Evolutionary conservation across 192 early-diverging fungal genomes (phyloP).

Genomic region (Kickxella alabastrina): DNA sequence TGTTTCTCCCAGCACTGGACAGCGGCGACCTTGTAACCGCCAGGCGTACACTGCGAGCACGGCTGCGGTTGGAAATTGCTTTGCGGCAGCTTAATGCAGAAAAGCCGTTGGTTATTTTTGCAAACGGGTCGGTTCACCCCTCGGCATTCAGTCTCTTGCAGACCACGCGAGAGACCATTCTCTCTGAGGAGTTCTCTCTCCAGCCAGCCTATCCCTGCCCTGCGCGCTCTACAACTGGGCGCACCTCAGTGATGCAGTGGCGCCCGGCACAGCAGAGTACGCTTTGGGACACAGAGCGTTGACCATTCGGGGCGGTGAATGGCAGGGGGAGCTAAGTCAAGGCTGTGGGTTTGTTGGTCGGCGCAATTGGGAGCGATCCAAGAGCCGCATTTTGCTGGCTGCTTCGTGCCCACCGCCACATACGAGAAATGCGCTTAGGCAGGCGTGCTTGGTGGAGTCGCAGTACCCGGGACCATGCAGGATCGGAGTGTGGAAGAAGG

Average conservation of each 20-base stretch:
- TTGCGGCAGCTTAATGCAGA: slow-evolving; percentile 23
- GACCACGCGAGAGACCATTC: slow-evolving; percentile 19
- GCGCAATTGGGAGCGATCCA: slow-evolving; percentile 12
- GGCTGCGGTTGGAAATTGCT: slow-evolving; percentile 24
- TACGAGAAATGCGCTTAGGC: slow-evolving; percentile 35
- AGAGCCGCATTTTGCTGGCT: slow-evolving; percentile 30
- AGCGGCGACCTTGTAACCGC: not conserved
- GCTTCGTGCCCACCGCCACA: slow-evolving; percentile 45
- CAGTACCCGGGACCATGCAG: slow-evolving; percentile 38
- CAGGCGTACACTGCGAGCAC: slow-evolving; percentile 3
- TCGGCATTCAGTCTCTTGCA: slow-evolving; percentile 20
- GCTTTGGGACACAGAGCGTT: slow-evolving; percentile 18
- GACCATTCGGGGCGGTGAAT: slow-evolving; percentile 31
- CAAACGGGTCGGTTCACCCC: slow-evolving; percentile 27
- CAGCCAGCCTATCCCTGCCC: not conserved
- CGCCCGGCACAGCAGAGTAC: slow-evolving; percentile 32
- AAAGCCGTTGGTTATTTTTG: slow-evolving; percentile 38
- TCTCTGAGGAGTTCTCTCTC: slow-evolving; percentile 23
- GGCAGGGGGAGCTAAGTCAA: slow-evolving; percentile 16
- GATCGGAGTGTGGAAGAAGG: slow-evolving; percentile 25
- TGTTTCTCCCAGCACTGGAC: slow-evolving; percentile 32
- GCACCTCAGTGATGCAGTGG: slow-evolving; percentile 3
- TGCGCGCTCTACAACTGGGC: slow-evolving; percentile 37
- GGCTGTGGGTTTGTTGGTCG: slow-evolving; percentile 27
- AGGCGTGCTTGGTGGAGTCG: slow-evolving; percentile 33